phyloP scores from a whole-genome alignment of 148 eudicot genomes.

The Silene latifolia region DNA sequence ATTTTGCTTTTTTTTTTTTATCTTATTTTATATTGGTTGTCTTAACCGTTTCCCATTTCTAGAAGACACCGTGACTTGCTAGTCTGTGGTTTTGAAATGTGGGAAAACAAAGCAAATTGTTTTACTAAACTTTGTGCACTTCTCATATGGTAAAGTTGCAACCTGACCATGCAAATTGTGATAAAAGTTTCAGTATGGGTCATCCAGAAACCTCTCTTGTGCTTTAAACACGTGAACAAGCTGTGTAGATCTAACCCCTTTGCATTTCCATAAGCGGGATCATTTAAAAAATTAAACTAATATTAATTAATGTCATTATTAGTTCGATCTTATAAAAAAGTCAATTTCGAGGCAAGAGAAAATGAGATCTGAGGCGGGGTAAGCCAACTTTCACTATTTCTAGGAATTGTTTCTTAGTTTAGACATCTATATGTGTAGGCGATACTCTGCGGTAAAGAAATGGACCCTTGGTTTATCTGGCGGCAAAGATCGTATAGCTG shows the following conservation, averaged over 20 bases:
- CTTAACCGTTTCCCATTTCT: too few species aligned
- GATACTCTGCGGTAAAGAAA: conserved; percentile 64
- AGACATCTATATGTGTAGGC: conserved; percentile 38
- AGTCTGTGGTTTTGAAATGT: background rate
- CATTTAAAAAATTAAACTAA: background rate
- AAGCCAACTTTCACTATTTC: conserved; percentile 9
- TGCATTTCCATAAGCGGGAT: background rate
- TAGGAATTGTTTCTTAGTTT: background rate
- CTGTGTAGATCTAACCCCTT: background rate
- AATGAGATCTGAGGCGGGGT: background rate
- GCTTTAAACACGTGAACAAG: background rate
- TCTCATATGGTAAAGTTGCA: background rate
- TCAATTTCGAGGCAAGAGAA: background rate
- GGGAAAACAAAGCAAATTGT: background rate
- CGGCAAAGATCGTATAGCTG: conserved; percentile 69
- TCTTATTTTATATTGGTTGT: too few species aligned
- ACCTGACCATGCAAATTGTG: background rate
- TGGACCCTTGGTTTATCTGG: conserved; percentile 92
- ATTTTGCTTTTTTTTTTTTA: too few species aligned
- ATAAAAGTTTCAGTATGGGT: background rate
- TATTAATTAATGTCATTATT: background rate
- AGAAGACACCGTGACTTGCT: background rate
- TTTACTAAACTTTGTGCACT: background rate
- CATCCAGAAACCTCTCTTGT: background rate
- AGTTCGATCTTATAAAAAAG: background rate